Base-by-base conservation (phyloP, 805 yeast species). In the Candida suzukii region DNA sequence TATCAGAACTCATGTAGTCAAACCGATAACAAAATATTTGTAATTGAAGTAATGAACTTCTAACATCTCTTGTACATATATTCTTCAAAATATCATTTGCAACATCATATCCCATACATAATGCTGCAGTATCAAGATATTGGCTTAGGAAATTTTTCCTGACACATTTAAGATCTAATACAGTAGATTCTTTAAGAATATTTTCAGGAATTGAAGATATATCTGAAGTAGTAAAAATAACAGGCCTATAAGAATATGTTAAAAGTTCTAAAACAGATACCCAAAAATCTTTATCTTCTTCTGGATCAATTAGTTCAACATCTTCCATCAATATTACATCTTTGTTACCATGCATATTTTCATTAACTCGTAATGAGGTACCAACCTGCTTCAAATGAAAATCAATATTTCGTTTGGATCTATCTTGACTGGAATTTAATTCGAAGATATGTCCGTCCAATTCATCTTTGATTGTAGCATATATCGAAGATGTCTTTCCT, bases 321-420 rank as follows among this genome's bases (percentile, higher is more conserved):
- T 91, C 96, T 50, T 90, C 96, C 43, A 91, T 68, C 27, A 93
- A 60, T 4, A 93, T 80, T 6, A 88, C 64, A 8, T 91, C 88
- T 44, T 76, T 71, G n/a, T 31, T 31, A 10, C 18, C 35, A 3
- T 18, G 24, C 18, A 9, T 30, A 16, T 9, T n/a, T 9, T 36
- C 35, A 5, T 22, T 12, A 13, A 43, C 50, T 28, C 59, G 60
- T 45, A 87, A 88, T 0, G 95, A 83, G 4, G 96, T 90, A 42
- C 91, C 79, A 40, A 88, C 73, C 52, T 95, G 97, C 38, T 73
- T 79, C 30, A 91, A 66, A 24, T 68, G 74, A 21, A 77, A 73
- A 39, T 70, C 64, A 13, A 91, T 71, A 46, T 85, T 91, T 55
- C 78, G 83, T 37, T 82, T 76, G 1, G 88, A 75, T 54, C 98